phyloP scores from a whole-genome alignment of 306 rosid species.

The Prunus padus region DNA sequence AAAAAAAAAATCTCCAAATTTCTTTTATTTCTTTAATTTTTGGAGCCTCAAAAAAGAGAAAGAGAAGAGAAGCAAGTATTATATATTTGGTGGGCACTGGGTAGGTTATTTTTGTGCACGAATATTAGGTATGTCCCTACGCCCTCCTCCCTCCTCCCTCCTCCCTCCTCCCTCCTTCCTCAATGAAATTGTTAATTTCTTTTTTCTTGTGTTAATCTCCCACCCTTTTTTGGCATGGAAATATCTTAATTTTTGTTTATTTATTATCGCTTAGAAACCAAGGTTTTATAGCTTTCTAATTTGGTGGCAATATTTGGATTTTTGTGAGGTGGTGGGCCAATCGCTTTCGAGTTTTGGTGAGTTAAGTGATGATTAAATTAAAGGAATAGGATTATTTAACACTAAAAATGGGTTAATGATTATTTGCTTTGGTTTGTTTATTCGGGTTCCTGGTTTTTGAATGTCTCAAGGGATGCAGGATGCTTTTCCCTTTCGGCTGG shows the following conservation, averaged over 20 bases:
- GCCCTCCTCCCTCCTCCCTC: background rate
- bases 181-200: slow-evolving; percentile 16
- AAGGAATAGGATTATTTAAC: background rate
- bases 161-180: background rate
- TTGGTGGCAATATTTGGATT: background rate
- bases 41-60: slow-evolving; percentile 17
- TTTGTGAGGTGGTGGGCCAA: slow-evolving; percentile 18
- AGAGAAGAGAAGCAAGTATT: background rate
- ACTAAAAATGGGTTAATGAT: slow-evolving; percentile 1
- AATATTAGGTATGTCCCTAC: slow-evolving; percentile 27
- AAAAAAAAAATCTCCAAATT: background rate
- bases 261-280: slow-evolving; percentile 29
- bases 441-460: slow-evolving; percentile 13
- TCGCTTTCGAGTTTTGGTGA: background rate
- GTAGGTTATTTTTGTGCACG: slow-evolving; percentile 24
- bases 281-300: slow-evolving; percentile 5
- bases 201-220: background rate
- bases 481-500: slow-evolving; percentile 15
- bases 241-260: background rate
- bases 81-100: slow-evolving; percentile 25
- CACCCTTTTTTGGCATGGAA: no score
- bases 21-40: slow-evolving; percentile 15
- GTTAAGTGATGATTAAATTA: background rate
- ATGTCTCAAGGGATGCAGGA: slow-evolving; percentile 29
- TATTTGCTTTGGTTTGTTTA: background rate